phyloP scores from a whole-genome alignment of 495 filamentous ascomycete genomes.

The Neurospora sp. region DNA sequence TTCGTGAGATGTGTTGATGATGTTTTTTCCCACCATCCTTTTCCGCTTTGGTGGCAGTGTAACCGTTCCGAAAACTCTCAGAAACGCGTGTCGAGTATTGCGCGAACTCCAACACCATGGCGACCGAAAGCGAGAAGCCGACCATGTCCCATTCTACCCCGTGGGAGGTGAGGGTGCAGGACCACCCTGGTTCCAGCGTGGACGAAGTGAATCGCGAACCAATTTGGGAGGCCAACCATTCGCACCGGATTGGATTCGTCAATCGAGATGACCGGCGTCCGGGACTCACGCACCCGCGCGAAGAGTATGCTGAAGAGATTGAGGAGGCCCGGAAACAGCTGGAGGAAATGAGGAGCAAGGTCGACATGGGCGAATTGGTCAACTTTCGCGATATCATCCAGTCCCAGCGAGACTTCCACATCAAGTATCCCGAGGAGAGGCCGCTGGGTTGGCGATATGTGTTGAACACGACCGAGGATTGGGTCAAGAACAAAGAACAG shows the following conservation, averaged over 20 bases:
- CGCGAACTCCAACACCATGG: background rate
- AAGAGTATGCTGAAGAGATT: background rate
- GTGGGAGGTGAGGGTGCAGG: constrained; percentile 1
- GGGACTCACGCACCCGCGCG: background rate
- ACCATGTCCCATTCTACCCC: constrained; percentile 1
- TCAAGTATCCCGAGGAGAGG: constrained; percentile 5
- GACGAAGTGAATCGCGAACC: constrained; percentile 5
- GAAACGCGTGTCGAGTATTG: background rate
- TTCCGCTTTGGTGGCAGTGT: background rate
- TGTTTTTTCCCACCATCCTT: background rate
- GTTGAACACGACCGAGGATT: constrained; percentile 9
- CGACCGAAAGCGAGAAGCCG: background rate
- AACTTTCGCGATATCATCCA: constrained; percentile 11
- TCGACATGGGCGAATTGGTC: constrained; percentile 1
- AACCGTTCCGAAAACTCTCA: background rate
- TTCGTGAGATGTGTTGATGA: background rate
- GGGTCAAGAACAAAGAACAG: constrained; percentile 7
- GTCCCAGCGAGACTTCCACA: constrained; percentile 1
- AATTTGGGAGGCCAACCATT: background rate
- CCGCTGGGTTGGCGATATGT: constrained; percentile 11
- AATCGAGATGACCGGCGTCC: constrained; percentile 3
- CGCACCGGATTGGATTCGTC: constrained; percentile 7
- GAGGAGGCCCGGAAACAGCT: background rate
- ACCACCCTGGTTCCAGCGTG: constrained; percentile 5
- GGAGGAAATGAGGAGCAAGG: background rate